Percentiles rank a stretch among this genome's conserved stretches.
phyloP scores from a whole-genome alignment of 2,329 filamentous ascomycete species.

The Nemania sp. region DNA sequence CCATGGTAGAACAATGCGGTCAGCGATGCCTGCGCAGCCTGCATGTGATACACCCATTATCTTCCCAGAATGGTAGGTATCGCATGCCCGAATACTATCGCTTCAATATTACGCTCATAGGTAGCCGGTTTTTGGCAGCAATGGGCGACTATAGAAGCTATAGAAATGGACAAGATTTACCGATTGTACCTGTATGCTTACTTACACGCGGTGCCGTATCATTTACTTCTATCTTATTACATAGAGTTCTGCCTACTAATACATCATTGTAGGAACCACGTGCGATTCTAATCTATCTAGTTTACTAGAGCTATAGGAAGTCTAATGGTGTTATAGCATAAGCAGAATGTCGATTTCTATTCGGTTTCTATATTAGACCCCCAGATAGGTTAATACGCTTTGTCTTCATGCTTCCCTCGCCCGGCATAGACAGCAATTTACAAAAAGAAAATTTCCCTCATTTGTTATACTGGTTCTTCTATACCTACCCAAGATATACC shows the following conservation, averaged over 20 bases:
- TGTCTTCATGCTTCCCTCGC: not conserved
- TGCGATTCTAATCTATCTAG: not conserved
- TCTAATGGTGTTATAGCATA: not conserved
- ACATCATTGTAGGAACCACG: not conserved
- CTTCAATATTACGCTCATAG: slow-evolving; percentile 3
- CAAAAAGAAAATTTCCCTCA: not conserved
- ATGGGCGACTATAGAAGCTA: slow-evolving; percentile 8
- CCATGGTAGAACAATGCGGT: slow-evolving; percentile 44
- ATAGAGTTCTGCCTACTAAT: not conserved
- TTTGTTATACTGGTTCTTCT: not conserved
- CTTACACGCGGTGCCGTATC: not conserved
- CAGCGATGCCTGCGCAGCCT: slow-evolving; percentile 37
- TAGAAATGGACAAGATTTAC: slow-evolving; percentile 13
- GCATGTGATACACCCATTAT: slow-evolving; percentile 12
- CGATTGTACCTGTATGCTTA: slow-evolving; percentile 2
- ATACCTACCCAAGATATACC: too few species aligned
- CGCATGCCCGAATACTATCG: not conserved
- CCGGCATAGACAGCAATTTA: not conserved
- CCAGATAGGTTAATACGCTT: not conserved
- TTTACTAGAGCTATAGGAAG: not conserved
- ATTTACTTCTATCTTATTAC: not conserved
- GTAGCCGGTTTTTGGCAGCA: not conserved
- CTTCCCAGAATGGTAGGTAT: slow-evolving; percentile 16
- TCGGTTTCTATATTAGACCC: too few species aligned
- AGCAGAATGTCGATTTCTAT: not conserved